phyloP scores from a whole-genome alignment of 225 moss, liverwort and hornwort genomes.

The Marchantia paleacea region DNA sequence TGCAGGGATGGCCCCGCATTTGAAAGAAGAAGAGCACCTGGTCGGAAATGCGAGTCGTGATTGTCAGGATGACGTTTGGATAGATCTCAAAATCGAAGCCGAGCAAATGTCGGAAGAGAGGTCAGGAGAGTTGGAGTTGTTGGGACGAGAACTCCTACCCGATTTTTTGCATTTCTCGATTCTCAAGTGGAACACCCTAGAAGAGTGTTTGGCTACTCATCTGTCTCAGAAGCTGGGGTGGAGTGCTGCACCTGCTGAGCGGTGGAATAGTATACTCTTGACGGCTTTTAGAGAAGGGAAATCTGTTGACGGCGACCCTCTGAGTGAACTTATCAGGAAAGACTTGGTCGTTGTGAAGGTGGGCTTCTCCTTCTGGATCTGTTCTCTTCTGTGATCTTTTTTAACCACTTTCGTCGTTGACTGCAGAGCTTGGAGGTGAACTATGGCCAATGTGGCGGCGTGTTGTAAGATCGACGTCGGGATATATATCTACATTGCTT shows the following conservation, averaged over 20 bases:
- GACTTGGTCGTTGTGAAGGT: slow-evolving; percentile 46
- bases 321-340: slow-evolving; percentile 24
- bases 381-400: not conserved
- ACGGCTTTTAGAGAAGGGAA: slow-evolving; percentile 37
- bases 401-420: not conserved
- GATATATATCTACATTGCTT: not conserved
- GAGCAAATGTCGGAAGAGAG: slow-evolving; percentile 30
- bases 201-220: slow-evolving; percentile 46
- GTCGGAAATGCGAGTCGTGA: not conserved
- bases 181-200: slow-evolving; percentile 37
- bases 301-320: slow-evolving; percentile 19
- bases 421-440: not conserved
- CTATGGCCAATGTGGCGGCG: not conserved
- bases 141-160: slow-evolving; percentile 35
- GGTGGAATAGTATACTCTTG: slow-evolving; percentile 32
- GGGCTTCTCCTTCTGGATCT: not conserved
- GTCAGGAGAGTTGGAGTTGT: slow-evolving; percentile 27
- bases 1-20: slow-evolving; percentile 46
- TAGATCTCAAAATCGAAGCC: slow-evolving; percentile 26
- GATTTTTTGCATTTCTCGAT: slow-evolving; percentile 25
- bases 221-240: slow-evolving; percentile 44
- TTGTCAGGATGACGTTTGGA: slow-evolving; percentile 28
- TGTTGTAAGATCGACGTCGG: not conserved
- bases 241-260: slow-evolving; percentile 38
- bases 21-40: slow-evolving; percentile 24